These are phyloP conservation scores for Mayamaea pseudoterrestris DNA, from an alignment of 108 stramenopile species.

Conservation along the genomic window DNA sequence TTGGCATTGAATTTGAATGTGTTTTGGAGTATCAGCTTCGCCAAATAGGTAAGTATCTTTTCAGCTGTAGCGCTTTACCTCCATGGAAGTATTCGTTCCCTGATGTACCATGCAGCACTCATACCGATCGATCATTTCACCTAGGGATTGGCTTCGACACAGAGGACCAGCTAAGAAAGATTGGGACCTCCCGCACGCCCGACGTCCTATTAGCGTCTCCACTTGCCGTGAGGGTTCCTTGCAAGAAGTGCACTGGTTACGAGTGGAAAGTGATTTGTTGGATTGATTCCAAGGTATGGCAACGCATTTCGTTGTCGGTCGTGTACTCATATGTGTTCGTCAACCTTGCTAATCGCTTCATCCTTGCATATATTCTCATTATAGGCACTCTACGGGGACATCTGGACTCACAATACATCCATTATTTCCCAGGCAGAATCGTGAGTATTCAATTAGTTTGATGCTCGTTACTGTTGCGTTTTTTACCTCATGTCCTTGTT, in stretches of 20 bases:
- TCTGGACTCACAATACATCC: constrained; percentile 45
- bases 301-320: not conserved
- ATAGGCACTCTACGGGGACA: constrained; percentile 71
- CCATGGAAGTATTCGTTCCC: not conserved
- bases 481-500: too few species aligned
- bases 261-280: constrained; percentile 76
- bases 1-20: constrained; percentile 72
- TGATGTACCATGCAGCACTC: constrained; percentile 69
- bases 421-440: constrained; percentile 73
- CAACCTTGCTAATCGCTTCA: too few species aligned
- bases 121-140: too few species aligned
- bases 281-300: constrained; percentile 77
- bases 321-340: too few species aligned
- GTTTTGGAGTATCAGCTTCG: constrained; percentile 41
- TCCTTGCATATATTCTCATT: too few species aligned
- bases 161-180: constrained; percentile 53
- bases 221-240: constrained; percentile 1
- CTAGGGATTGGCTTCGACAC: too few species aligned
- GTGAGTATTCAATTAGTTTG: too few species aligned
- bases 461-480: too few species aligned
- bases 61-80: not conserved
- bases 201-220: constrained; percentile 47
- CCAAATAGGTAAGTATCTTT: constrained; percentile 33
- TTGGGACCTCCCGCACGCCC: constrained; percentile 64
- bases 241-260: constrained; percentile 15